These are phyloP conservation scores for Choanephora cucurbitarum DNA, from an alignment of 371 early-diverging fungal species.

Conservation along the genomic window DNA sequence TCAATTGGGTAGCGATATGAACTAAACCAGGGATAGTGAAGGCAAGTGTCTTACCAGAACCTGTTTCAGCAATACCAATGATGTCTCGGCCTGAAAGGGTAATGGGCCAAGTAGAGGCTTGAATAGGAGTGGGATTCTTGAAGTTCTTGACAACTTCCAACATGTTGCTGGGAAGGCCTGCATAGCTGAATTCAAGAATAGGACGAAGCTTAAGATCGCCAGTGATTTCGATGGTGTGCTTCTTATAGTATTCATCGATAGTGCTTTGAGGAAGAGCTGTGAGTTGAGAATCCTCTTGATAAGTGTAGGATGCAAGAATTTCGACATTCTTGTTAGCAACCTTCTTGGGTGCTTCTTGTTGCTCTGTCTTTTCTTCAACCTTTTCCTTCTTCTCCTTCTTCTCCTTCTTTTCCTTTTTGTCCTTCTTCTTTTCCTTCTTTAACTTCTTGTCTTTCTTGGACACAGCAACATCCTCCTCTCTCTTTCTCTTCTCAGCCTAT, in stretches of 20 bases:
- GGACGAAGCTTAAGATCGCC: conserved; percentile 73
- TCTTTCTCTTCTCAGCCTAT: conserved; percentile 31
- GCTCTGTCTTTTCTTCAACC: conserved; percentile 29
- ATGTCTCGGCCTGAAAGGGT: conserved; percentile 74
- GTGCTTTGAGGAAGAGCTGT: conserved; percentile 39
- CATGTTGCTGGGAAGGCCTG: conserved; percentile 71
- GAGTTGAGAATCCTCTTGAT: conserved; percentile 37
- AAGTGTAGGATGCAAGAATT: conserved; percentile 37
- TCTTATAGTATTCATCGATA: conserved; percentile 61
- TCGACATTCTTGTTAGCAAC: conserved; percentile 22
- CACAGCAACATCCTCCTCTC: conserved; percentile 22
- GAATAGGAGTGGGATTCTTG: conserved; percentile 93
- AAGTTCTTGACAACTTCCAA: conserved; percentile 85
- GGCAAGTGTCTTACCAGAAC: conserved; percentile 92
- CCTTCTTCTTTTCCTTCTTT: conserved; percentile 41
- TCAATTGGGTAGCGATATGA: conserved; percentile 58
- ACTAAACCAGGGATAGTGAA: conserved; percentile 94
- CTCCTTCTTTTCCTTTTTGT: conserved; percentile 48
- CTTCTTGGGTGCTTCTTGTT: conserved; percentile 20
- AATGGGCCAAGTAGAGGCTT: conserved; percentile 91
- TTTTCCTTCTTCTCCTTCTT: conserved; percentile 53
- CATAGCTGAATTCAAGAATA: conserved; percentile 74
- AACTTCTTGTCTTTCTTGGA: conserved; percentile 37
- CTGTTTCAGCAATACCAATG: conserved; percentile 85
- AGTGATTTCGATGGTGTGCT: conserved; percentile 67